Evolutionary conservation across 805 yeast genomes (phyloP), one percentile per base, ranked within the genome.

Genomic region (Tetrapisispora iriomotensis): DNA sequence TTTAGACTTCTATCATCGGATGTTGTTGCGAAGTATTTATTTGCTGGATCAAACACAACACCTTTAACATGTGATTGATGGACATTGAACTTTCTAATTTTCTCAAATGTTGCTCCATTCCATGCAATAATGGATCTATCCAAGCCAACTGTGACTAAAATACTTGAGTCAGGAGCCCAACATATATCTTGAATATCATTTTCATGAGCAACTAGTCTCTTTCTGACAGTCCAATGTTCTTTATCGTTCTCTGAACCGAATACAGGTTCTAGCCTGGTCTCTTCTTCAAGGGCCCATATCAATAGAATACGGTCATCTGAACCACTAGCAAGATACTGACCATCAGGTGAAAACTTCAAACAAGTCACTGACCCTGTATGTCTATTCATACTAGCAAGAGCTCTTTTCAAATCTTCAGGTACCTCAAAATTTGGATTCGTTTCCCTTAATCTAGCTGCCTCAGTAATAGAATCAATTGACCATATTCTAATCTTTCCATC

Each of bases 361-460:
- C 86, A 80, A 1, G 98, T 92, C 4, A 92, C 96, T 2, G 95
- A 95, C 36, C 98, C 99, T 18, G 92, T 86, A 56, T 92, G 98
- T 39, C 96, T 73, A 28, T 92, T 80, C 95, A 92, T 85, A 21
- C 92, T 80, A 42, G 94, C 85, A 14, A 88, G 61, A 4, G 95
- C 94, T 22, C 73, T 59, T 50, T 51, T 45, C 40, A 45, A 38
- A 2, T 53, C 55, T 2, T 49, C 54, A 4, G 45, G 47, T 29
- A 47, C 33, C 7, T 42, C 24, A 2, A 3, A 10, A 15, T 24
- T 10, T 8, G 28, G 19, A 8, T 37, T 34, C 29, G 38, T 34
- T 20, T 31, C 30, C n/a, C 23, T 22, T 4, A 32, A 18, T 9
- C 27, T 29, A 3, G 61, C 58, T 48, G 69, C 76, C 30, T 67